Conservation (phyloP, 2,329 filamentous ascomycete genomes). For the Aspergillus thermomutatus region DNA sequence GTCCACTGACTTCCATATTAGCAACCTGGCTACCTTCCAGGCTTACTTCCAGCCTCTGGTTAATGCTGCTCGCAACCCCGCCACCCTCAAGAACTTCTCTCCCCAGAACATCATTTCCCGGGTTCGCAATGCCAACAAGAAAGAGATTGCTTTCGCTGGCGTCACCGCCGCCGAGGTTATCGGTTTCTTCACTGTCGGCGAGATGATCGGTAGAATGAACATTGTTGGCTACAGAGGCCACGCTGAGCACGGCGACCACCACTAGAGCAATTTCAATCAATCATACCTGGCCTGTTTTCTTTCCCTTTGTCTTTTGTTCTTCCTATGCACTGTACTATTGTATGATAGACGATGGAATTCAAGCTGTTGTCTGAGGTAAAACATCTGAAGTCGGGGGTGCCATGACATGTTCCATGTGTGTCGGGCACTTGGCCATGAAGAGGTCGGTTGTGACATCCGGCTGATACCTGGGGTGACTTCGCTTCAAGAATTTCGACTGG, state of each 20-base stretch:
- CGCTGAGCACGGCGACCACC: slow-evolving; percentile 45
- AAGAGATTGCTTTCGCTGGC: slow-evolving; percentile 68
- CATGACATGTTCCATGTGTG: slow-evolving; percentile 13
- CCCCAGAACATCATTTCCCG: slow-evolving; percentile 54
- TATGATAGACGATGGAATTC: slow-evolving; percentile 49
- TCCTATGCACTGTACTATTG: slow-evolving; percentile 37
- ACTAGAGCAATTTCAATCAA: slow-evolving; percentile 28
- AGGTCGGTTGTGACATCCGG: not conserved
- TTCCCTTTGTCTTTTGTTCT: slow-evolving; percentile 31
- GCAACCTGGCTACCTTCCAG: slow-evolving; percentile 78
- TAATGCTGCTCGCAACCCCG: slow-evolving; percentile 69
- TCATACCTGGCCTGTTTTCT: slow-evolving; percentile 25
- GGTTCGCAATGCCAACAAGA: slow-evolving; percentile 66
- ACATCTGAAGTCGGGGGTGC: slow-evolving; percentile 9
- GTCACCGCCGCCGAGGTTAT: slow-evolving; percentile 82
- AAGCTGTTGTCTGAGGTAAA: slow-evolving; percentile 40
- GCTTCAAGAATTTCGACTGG: not conserved
- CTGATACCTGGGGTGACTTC: not conserved
- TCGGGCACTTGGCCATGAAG: not conserved
- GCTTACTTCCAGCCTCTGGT: slow-evolving; percentile 74
- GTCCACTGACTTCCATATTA: slow-evolving; percentile 38
- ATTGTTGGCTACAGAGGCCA: slow-evolving; percentile 86
- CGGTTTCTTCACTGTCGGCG: slow-evolving; percentile 96
- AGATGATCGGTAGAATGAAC: slow-evolving; percentile 96
- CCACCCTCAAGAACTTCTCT: slow-evolving; percentile 55